phyloP scores from a whole-genome alignment of 1,139 yeast species.

The Debaryomycetaceae sp. region DNA sequence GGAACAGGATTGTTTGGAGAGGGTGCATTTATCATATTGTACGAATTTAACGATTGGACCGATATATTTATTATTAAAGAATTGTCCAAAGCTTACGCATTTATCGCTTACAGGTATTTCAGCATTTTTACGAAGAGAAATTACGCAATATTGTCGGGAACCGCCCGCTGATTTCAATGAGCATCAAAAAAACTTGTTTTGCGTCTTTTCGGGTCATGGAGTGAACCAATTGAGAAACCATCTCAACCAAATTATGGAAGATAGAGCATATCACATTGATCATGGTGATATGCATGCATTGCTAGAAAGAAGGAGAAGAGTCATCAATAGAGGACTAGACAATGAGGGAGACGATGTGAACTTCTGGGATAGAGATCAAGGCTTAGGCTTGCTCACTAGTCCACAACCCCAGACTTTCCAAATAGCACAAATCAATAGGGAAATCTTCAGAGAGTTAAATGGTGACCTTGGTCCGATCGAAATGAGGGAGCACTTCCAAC shows the following conservation, averaged over 20 bases:
- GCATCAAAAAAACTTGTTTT: constrained; percentile 80
- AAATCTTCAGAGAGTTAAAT: constrained; percentile 29
- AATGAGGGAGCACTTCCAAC: constrained; percentile 38
- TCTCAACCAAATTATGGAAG: constrained; percentile 46
- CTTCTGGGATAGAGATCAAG: constrained; percentile 33
- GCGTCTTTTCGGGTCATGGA: constrained; percentile 93
- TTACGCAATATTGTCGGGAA: constrained; percentile 85
- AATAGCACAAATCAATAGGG: constrained; percentile 30
- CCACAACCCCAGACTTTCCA: constrained; percentile 19
- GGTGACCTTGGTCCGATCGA: constrained; percentile 36
- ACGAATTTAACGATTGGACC: constrained; percentile 72
- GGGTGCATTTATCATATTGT: constrained; percentile 92
- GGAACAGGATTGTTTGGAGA: constrained; percentile 71
- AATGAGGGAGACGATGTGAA: constrained; percentile 26
- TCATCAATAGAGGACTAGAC: constrained; percentile 17
- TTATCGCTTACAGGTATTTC: constrained; percentile 85
- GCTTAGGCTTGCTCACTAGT: constrained; percentile 27
- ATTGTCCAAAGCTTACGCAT: constrained; percentile 86
- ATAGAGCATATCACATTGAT: constrained; percentile 37
- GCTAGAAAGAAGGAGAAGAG: constrained; percentile 30
- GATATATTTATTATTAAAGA: constrained; percentile 66
- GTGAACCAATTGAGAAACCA: constrained; percentile 69
- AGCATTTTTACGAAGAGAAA: constrained; percentile 81
- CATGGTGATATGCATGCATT: constrained; percentile 36
- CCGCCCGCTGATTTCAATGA: constrained; percentile 93